These are phyloP conservation scores for Tremella yokohamensis DNA, from an alignment of 768 basidiomycete species.

Conservation along the genomic window DNA sequence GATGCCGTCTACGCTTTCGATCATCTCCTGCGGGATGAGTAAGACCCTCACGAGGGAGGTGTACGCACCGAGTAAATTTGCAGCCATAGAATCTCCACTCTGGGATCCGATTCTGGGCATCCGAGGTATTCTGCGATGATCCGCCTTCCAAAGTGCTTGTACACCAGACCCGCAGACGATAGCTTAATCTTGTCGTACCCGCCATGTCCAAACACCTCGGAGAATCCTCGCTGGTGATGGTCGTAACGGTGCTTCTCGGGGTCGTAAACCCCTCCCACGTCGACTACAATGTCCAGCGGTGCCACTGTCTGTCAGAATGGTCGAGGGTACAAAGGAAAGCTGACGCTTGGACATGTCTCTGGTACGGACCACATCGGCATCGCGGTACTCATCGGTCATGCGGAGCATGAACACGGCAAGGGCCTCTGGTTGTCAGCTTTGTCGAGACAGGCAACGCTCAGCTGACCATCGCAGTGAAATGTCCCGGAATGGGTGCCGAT, in stretches of 20 bases:
- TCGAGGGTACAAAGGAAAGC: slow-evolving; percentile 8
- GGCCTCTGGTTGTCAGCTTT: slow-evolving; percentile 59
- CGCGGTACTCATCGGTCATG: slow-evolving; percentile 68
- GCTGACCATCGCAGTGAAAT: slow-evolving; percentile 76
- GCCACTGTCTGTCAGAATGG: slow-evolving; percentile 50
- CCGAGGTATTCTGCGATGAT: slow-evolving; percentile 67
- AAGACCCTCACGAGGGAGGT: neutral
- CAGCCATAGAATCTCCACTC: slow-evolving; percentile 72
- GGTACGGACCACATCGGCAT: slow-evolving; percentile 51
- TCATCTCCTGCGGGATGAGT: slow-evolving; percentile 64
- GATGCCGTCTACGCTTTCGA: slow-evolving; percentile 78
- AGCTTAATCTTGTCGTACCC: slow-evolving; percentile 66
- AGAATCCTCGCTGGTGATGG: slow-evolving; percentile 93
- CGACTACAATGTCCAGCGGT: slow-evolving; percentile 88
- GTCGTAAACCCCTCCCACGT: slow-evolving; percentile 91
- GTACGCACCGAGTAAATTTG: slow-evolving; percentile 73
- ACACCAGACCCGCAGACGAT: slow-evolving; percentile 86
- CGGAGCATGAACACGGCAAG: slow-evolving; percentile 85
- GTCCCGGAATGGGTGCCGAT: slow-evolving; percentile 95
- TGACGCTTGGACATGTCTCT: slow-evolving; percentile 48
- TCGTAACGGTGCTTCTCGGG: slow-evolving; percentile 75
- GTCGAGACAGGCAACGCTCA: neutral
- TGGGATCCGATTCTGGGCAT: slow-evolving; percentile 59
- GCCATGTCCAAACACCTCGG: slow-evolving; percentile 80
- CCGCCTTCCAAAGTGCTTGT: slow-evolving; percentile 94